Conservation (phyloP, 495 filamentous ascomycete species). For the Pyrenopolyporus hunteri region DNA sequence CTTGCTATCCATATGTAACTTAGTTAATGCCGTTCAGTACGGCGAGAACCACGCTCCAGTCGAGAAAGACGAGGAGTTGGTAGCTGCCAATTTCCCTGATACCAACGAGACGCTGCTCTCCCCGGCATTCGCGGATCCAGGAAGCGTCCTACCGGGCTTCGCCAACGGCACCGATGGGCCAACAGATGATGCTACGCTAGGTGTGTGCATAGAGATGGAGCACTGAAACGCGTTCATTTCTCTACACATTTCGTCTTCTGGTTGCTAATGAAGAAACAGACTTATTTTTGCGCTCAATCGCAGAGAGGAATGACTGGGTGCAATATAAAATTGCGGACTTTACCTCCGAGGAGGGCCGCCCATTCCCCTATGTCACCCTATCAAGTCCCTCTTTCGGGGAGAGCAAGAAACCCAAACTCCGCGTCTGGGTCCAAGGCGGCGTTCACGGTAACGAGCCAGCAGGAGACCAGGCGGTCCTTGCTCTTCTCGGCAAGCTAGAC, state of each 20-base stretch:
- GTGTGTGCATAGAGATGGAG: constrained; percentile 15
- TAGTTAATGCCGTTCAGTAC: constrained; percentile 31
- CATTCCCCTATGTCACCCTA: constrained; percentile 37
- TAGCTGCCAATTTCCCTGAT: constrained; percentile 38
- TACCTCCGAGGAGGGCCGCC: constrained; percentile 40
- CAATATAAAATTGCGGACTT: constrained; percentile 33
- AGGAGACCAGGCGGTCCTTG: constrained; percentile 37
- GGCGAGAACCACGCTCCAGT: constrained; percentile 36
- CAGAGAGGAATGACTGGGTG: constrained; percentile 31
- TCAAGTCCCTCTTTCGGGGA: constrained; percentile 8
- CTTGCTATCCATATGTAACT: neutral
- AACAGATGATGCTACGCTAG: constrained; percentile 34
- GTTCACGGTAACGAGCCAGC: constrained; percentile 44
- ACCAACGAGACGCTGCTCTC: constrained; percentile 35
- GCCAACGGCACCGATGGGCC: constrained; percentile 36
- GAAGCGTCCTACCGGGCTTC: constrained; percentile 29
- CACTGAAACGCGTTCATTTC: neutral
- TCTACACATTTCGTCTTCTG: neutral
- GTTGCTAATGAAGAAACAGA: constrained; percentile 13
- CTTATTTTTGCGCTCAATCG: constrained; percentile 29
- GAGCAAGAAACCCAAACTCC: constrained; percentile 22
- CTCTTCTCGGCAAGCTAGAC: constrained; percentile 41
- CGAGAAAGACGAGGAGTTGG: constrained; percentile 34
- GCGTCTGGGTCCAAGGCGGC: constrained; percentile 41
- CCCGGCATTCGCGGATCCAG: constrained; percentile 33